phyloP scores from a whole-genome alignment of 257 asterid species.

The Rauvolfia tetraphylla region DNA sequence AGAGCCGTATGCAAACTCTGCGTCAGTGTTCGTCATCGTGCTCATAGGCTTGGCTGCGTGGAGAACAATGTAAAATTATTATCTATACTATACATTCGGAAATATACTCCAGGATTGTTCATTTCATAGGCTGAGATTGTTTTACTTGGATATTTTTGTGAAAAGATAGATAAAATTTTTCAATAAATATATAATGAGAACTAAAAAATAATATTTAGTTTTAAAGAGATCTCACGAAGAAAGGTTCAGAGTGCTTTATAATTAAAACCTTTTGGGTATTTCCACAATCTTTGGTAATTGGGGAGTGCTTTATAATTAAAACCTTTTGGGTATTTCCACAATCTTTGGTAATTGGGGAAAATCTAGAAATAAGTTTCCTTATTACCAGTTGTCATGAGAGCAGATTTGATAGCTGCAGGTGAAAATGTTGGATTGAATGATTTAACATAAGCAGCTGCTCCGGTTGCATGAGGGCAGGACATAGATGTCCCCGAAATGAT shows the following conservation, averaged over 20 bases:
- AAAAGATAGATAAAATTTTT: no score
- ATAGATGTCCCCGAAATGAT: conserved; percentile 64
- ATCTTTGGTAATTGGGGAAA: background rate
- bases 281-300: background rate
- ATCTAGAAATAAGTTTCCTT: no score
- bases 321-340: no score
- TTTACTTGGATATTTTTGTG: no score
- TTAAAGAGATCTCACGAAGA: no score
- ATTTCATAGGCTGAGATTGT: background rate
- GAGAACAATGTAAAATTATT: background rate
- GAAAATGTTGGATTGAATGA: conserved; percentile 66
- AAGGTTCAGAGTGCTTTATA: no score
- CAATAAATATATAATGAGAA: no score
- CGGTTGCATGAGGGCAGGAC: conserved; percentile 76
- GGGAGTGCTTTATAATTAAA: no score
- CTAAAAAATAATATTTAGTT: no score
- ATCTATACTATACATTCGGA: background rate
- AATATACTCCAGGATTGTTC: no score
- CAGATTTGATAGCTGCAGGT: conserved; percentile 66
- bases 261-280: no score
- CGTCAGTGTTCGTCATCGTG: conserved; percentile 32
- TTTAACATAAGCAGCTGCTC: conserved; percentile 61
- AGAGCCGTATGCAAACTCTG: conserved; percentile 65
- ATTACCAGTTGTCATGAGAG: conserved; percentile 65
- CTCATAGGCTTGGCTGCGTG: conserved; percentile 46